These are phyloP conservation scores for Clitopilus passeckerianus DNA, from an alignment of 768 basidiomycete species.

Conservation along the genomic window DNA sequence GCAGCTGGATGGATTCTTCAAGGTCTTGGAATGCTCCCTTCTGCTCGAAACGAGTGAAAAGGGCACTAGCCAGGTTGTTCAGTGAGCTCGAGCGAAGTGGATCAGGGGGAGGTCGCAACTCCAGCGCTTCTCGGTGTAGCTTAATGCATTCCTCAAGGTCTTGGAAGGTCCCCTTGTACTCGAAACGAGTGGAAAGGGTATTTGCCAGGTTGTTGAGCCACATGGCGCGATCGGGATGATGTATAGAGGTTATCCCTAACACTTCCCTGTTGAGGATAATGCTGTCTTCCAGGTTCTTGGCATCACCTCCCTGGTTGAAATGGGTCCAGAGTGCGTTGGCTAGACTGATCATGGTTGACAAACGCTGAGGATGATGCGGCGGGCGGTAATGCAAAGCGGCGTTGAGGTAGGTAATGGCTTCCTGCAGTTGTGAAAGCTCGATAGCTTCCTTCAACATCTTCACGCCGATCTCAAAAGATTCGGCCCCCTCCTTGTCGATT, in stretches of 20 bases:
- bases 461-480: background rate
- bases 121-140: background rate
- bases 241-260: no score
- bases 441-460: background rate
- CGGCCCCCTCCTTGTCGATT: background rate
- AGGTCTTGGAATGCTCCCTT: slow-evolving; percentile 4
- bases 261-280: slow-evolving; percentile 3
- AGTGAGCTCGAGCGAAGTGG: slow-evolving; percentile 7
- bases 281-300: slow-evolving; percentile 12
- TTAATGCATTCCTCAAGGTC: slow-evolving; percentile 16
- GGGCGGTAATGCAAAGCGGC: background rate
- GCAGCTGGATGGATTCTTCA: slow-evolving; percentile 12
- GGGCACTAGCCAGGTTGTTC: slow-evolving; percentile 6
- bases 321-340: slow-evolving; percentile 3
- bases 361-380: background rate
- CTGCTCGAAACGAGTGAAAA: slow-evolving; percentile 3
- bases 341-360: slow-evolving; percentile 7
- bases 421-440: background rate
- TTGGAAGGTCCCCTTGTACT: background rate
- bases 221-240: no score
- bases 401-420: background rate
- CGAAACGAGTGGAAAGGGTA: slow-evolving; percentile 3
- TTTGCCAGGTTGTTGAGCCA: slow-evolving; percentile 4
- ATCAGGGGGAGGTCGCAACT: slow-evolving; percentile 1
- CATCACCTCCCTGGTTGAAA: background rate